A percentile compares a stretch with the other conserved stretches of the same genome.
Conservation (phyloP, 1,284 basidiomycete species). For the Melampsora americana region DNA sequence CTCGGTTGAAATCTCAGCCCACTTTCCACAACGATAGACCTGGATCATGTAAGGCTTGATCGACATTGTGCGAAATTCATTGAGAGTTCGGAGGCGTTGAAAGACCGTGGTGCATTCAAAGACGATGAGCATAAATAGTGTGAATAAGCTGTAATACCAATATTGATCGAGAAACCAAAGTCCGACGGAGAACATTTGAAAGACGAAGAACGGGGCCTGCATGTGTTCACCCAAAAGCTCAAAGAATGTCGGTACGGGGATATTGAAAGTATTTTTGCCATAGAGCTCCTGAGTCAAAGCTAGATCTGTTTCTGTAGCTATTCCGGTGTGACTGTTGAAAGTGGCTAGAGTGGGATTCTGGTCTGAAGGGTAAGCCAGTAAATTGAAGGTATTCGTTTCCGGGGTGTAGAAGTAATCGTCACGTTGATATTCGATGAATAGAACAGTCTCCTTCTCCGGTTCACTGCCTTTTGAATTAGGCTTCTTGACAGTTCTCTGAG, state of each 20-base stretch:
- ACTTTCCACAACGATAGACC: constrained; percentile 73
- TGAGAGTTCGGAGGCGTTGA: constrained; percentile 84
- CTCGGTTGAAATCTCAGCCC: constrained; percentile 74
- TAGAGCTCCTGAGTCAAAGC: constrained; percentile 61
- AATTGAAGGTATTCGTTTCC: constrained; percentile 67
- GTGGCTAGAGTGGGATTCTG: constrained; percentile 66
- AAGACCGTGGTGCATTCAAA: constrained; percentile 97
- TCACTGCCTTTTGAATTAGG: constrained; percentile 15
- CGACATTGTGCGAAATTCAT: constrained; percentile 92
- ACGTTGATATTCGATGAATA: constrained; percentile 90
- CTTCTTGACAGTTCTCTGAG: constrained; percentile 27
- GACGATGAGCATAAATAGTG: constrained; percentile 90
- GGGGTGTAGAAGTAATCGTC: constrained; percentile 82
- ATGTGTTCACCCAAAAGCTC: constrained; percentile 88
- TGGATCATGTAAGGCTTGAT: constrained; percentile 81
- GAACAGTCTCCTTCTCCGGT: constrained; percentile 62
- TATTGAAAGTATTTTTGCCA: constrained; percentile 89
- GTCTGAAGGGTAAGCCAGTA: constrained; percentile 85
- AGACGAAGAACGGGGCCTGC: constrained; percentile 90
- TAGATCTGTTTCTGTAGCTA: constrained; percentile 48
- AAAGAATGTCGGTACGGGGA: constrained; percentile 85
- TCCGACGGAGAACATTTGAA: constrained; percentile 91
- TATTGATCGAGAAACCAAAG: constrained; percentile 95
- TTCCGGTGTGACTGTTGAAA: constrained; percentile 64
- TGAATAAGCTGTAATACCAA: constrained; percentile 96